Evolutionary conservation across 495 filamentous ascomycete genomes (phyloP), one percentile per base, ranked within the genome.

Genomic region (Elasticomyces elasticus): DNA sequence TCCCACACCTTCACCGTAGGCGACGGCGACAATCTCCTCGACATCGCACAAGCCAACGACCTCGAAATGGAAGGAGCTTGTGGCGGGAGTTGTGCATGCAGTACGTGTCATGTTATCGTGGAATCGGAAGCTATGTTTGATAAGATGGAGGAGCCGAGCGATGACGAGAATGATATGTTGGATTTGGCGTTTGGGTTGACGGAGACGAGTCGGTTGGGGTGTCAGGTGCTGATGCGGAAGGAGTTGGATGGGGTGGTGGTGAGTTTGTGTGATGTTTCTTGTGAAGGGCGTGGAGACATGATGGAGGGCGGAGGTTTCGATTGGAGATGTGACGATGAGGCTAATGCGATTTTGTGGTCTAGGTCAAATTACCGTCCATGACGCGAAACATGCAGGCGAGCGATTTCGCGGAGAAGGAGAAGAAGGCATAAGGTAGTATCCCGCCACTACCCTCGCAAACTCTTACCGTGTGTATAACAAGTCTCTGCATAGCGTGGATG

Each of bases 81-180:
- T 63, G 92, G 91, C 30, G 92, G 92, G 17, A 94, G 87, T 5
- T 96, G 92, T 62, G 92, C 94, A 58, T 98, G 92, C 68, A 94
- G 88, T 55, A 98, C 92, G 1, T 98, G 92, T 73, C 92, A 98
- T 72, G 84, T 97, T 45, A 95, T 98, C 49, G 87, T 98, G 38
- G 75, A 83, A 53, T 82, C 86, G 63, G 79, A 86, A 3, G 84
- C 82, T 15, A 79, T 85, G 75, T 97, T 88, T 66, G 92, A 97
- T 59, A 83, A 82, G 72, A 91, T 97, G 58, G 57, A 60, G 49
- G 94, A 97, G 70, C 87, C 92, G 15, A 83, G 85, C 37, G 92
- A 98, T 67, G 94, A 98, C 67, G 92, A 98, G 78, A 97, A 97
- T 68, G 92, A 98, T 71, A 98, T 98, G 92, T 73, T 98, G 62